phyloP scores from a whole-genome alignment of 305 asterid genomes.

The Fraxinus dipetala region DNA sequence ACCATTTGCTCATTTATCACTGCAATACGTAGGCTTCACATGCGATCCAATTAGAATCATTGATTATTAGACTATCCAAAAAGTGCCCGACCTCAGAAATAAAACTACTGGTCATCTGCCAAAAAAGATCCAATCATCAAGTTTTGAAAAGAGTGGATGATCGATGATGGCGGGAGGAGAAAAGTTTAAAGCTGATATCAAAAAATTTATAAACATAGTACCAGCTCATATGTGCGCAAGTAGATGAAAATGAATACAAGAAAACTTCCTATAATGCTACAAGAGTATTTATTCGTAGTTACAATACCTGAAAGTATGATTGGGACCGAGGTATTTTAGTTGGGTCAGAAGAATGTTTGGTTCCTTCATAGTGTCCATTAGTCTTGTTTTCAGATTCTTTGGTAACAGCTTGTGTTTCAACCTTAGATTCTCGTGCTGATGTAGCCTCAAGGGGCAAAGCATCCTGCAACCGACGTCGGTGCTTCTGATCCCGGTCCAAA shows the following conservation, averaged over 20 bases:
- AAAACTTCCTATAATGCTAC: neutral
- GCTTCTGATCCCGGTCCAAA: conserved; percentile 42
- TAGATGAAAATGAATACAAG: neutral
- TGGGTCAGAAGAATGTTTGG: conserved; percentile 40
- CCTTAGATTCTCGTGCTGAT: conserved; percentile 33
- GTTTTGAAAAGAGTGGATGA: conserved; percentile 13
- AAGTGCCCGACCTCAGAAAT: neutral
- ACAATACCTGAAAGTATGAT: conserved; percentile 55
- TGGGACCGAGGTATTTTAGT: conserved; percentile 49
- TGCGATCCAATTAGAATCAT: neutral
- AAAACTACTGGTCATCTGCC: conserved; percentile 3
- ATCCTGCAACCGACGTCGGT: conserved; percentile 46
- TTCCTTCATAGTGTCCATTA: conserved; percentile 33
- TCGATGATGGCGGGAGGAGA: conserved; percentile 22
- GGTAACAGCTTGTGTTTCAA: conserved; percentile 34
- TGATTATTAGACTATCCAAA: neutral
- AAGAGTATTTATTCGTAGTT: neutral
- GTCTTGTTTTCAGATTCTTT: conserved; percentile 40
- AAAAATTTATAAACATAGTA: conserved; percentile 1
- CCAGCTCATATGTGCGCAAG: conserved; percentile 20
- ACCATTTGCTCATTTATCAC: neutral
- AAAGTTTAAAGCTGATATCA: conserved; percentile 25
- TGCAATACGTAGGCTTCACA: neutral
- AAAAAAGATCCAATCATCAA: conserved; percentile 9
- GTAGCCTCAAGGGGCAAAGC: conserved; percentile 51